phyloP scores from a whole-genome alignment of 2,329 filamentous ascomycete genomes.

The Pseudocercospora eumusae region DNA sequence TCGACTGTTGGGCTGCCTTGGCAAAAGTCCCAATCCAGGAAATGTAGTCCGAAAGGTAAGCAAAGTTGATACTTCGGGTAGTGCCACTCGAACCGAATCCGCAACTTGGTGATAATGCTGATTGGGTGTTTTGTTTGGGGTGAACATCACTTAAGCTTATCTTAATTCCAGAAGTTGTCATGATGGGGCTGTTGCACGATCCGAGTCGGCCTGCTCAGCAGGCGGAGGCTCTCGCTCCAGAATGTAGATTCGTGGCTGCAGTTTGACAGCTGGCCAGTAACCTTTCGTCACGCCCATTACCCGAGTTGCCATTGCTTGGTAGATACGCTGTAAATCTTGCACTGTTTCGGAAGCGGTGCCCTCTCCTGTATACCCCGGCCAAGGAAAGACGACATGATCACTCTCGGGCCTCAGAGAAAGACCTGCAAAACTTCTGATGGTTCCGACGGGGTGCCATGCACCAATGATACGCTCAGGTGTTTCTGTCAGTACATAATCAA shows the following conservation, averaged over 20 bases:
- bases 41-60: background rate
- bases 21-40: background rate
- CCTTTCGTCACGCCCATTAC: slow-evolving; percentile 45
- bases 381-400: slow-evolving; percentile 28
- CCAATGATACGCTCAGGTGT: slow-evolving; percentile 51
- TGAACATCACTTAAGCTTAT: background rate
- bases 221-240: slow-evolving; percentile 42
- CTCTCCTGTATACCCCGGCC: slow-evolving; percentile 23
- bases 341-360: slow-evolving; percentile 24
- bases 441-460: slow-evolving; percentile 55
- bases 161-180: background rate
- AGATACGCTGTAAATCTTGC: slow-evolving; percentile 20
- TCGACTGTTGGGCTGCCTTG: background rate
- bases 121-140: background rate
- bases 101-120: no score
- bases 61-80: background rate
- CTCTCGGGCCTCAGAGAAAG: slow-evolving; percentile 49
- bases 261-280: slow-evolving; percentile 57
- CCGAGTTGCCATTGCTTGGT: background rate
- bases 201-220: slow-evolving; percentile 7
- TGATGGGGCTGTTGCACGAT: background rate
- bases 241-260: slow-evolving; percentile 58
- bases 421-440: slow-evolving; percentile 55
- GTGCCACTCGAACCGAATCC: background rate
- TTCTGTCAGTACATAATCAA: slow-evolving; percentile 62